Conservation (phyloP, 805 yeast species). For the Myxozyma kluyveri region DNA sequence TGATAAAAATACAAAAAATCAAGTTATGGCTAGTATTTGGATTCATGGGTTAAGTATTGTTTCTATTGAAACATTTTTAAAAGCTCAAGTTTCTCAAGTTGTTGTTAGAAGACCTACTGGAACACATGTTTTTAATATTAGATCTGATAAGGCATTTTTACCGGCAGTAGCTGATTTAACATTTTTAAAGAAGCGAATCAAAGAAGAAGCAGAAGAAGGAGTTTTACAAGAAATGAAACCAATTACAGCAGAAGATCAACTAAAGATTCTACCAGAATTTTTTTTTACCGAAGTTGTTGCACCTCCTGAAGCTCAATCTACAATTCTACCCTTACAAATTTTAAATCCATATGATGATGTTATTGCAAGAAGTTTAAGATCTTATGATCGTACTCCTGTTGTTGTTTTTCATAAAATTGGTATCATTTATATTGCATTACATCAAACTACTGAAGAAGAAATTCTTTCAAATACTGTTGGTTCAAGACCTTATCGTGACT, state of each 20-base stretch:
- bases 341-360: constrained; percentile 38
- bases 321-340: constrained; percentile 49
- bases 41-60: constrained; percentile 56
- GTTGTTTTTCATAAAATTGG: constrained; percentile 79
- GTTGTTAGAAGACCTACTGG: constrained; percentile 69
- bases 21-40: constrained; percentile 50
- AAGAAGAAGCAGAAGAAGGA: constrained; percentile 2
- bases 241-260: constrained; percentile 21
- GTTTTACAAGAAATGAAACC: neutral
- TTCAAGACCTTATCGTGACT: constrained; percentile 58
- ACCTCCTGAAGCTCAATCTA: constrained; percentile 41
- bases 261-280: constrained; percentile 46
- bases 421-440: constrained; percentile 66
- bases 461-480: constrained; percentile 64
- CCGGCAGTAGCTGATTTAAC: constrained; percentile 31
- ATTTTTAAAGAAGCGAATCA: constrained; percentile 15
- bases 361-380: constrained; percentile 51
- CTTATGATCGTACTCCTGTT: constrained; percentile 72
- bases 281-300: constrained; percentile 52
- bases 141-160: constrained; percentile 43
- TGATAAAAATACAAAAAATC: constrained; percentile 23
- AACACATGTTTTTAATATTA: constrained; percentile 47
- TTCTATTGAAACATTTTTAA: constrained; percentile 51
- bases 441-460: constrained; percentile 61
- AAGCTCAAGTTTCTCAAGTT: constrained; percentile 34